These are phyloP conservation scores for Pichia norvegensis DNA, from an alignment of 1,139 yeast genomes.

Conservation along the genomic window DNA sequence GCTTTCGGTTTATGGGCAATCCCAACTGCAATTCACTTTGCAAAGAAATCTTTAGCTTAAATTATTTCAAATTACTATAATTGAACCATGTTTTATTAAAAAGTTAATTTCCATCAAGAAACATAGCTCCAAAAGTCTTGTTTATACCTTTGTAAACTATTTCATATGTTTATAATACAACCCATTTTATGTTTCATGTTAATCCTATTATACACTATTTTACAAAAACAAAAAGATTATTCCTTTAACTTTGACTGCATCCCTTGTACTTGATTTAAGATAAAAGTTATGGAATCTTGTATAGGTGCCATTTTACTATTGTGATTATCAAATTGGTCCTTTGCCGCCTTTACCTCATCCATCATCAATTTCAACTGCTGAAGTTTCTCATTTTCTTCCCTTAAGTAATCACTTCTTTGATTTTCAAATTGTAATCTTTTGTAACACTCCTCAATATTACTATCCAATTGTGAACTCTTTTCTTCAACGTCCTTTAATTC, in stretches of 20 bases:
- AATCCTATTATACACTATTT: background rate
- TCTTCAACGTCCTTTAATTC: constrained; percentile 24
- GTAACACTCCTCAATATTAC: constrained; percentile 27
- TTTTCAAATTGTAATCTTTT: constrained; percentile 27
- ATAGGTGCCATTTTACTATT: background rate
- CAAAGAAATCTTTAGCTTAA: constrained; percentile 47
- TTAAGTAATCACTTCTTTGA: background rate
- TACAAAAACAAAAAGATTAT: background rate
- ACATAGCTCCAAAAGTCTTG: background rate
- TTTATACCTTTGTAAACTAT: background rate
- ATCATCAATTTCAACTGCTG: background rate
- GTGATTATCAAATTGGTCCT: background rate
- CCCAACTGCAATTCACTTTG: constrained; percentile 56
- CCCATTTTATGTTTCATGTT: background rate
- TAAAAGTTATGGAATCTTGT: background rate
- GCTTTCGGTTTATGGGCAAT: constrained; percentile 75
- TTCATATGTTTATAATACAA: background rate
- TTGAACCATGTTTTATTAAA: constrained; percentile 2
- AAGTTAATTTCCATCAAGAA: background rate
- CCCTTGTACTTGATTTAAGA: background rate
- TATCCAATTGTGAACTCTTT: constrained; percentile 29
- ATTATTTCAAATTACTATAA: background rate
- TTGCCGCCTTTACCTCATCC: background rate
- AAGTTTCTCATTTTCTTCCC: background rate
- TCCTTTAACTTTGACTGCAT: background rate